phyloP scores from a whole-genome alignment of 345 rosid species.

The Salix viminalis region DNA sequence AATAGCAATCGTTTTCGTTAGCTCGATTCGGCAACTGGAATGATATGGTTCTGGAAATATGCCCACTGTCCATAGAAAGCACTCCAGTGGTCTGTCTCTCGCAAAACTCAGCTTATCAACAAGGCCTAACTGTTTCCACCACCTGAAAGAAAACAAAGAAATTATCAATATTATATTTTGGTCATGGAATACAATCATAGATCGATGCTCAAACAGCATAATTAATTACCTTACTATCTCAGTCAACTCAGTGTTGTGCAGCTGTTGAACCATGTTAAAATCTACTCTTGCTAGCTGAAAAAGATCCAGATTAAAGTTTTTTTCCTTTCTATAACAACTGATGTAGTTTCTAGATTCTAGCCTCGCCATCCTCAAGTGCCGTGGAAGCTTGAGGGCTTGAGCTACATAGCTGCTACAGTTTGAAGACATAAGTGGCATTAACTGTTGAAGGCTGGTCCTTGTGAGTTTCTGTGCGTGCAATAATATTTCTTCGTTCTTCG shows the following conservation, averaged over 20 bases:
- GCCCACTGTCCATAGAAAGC: slow-evolving; percentile 25
- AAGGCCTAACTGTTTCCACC: slow-evolving; percentile 27
- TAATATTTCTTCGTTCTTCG: slow-evolving; percentile 8
- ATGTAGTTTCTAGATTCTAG: slow-evolving; percentile 22
- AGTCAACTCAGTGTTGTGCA: slow-evolving; percentile 17
- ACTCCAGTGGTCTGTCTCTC: slow-evolving; percentile 28
- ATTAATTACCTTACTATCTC: slow-evolving; percentile 19
- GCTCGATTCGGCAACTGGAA: slow-evolving; percentile 17
- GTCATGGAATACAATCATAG: neutral
- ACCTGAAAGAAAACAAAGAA: slow-evolving; percentile 2
- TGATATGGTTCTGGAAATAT: slow-evolving; percentile 21
- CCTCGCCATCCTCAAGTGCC: slow-evolving; percentile 28
- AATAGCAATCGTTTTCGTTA: slow-evolving; percentile 22
- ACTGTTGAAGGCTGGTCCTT: neutral
- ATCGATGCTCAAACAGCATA: neutral
- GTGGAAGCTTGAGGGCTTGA: slow-evolving; percentile 18
- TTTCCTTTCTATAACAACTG: slow-evolving; percentile 2
- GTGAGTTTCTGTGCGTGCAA: slow-evolving; percentile 17
- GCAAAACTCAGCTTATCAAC: slow-evolving; percentile 25
- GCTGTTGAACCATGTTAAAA: slow-evolving; percentile 16
- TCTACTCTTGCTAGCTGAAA: slow-evolving; percentile 18
- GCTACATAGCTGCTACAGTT: neutral
- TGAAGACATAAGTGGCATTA: neutral
- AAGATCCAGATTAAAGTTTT: slow-evolving; percentile 6
- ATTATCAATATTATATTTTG: neutral